These are phyloP conservation scores for Leccinum disarticulatum DNA, from an alignment of 768 basidiomycete genomes.

Conservation along the genomic window DNA sequence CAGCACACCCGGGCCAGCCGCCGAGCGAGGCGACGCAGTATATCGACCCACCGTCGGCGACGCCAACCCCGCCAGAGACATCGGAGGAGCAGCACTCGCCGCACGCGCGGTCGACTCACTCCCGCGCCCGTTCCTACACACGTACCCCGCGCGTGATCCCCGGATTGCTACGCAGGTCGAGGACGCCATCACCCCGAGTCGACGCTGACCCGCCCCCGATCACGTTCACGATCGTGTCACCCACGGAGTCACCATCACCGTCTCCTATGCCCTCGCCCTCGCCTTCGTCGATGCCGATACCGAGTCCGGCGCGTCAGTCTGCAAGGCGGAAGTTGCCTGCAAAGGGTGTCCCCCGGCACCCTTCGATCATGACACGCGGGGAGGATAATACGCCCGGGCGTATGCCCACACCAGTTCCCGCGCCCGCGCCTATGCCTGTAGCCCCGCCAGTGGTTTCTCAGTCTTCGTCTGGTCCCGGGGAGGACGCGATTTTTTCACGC, in stretches of 20 bases:
- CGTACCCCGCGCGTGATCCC: background rate
- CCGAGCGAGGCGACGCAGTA: slow-evolving; percentile 18
- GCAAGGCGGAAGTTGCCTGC: background rate
- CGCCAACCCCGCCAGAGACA: slow-evolving; percentile 11
- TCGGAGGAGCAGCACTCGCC: slow-evolving; percentile 25
- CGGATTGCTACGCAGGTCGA: slow-evolving; percentile 2
- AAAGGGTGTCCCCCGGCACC: background rate
- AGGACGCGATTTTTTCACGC: background rate
- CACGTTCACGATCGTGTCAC: slow-evolving; percentile 19
- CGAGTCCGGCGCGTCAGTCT: slow-evolving; percentile 4
- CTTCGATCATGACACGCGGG: background rate
- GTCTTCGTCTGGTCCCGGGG: background rate
- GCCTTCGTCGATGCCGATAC: background rate
- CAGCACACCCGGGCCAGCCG: no score
- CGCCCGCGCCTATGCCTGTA: background rate
- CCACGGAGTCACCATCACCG: slow-evolving; percentile 12
- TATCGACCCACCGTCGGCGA: slow-evolving; percentile 2
- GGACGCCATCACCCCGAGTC: background rate
- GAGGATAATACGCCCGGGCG: background rate
- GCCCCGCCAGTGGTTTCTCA: background rate
- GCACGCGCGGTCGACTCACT: slow-evolving; percentile 4
- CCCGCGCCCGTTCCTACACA: background rate
- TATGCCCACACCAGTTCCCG: background rate
- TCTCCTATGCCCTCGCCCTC: background rate
- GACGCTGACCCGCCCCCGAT: background rate